phyloP scores from a whole-genome alignment of 208 protist species.

The Acanthamoeba triangularis region DNA sequence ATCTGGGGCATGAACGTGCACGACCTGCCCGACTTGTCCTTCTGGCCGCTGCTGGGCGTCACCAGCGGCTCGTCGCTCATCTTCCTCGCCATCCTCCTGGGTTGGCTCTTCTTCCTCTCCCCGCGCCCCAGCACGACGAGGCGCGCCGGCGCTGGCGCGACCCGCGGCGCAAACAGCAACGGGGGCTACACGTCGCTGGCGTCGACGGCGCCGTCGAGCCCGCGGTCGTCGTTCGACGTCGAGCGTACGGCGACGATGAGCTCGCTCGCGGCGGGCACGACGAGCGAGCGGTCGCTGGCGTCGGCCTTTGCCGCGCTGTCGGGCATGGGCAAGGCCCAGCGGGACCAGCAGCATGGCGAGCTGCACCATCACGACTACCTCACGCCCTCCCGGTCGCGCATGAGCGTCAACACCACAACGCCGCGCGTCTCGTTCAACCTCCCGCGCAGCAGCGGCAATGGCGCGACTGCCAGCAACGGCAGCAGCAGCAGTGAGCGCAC shows the following conservation, averaged over 20 bases:
- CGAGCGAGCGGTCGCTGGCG: conserved; percentile 29
- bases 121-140: background rate
- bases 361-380: background rate
- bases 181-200: conserved; percentile 44
- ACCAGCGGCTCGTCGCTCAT: conserved; percentile 39
- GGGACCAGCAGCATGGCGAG: background rate
- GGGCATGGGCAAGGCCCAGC: background rate
- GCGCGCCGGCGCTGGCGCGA: background rate
- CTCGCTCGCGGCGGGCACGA: background rate
- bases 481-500: background rate
- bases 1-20: conserved; percentile 57
- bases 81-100: conserved; percentile 16
- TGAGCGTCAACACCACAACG: background rate
- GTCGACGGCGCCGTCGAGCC: background rate
- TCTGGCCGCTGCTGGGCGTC: conserved; percentile 40
- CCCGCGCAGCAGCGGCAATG: background rate
- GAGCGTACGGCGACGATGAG: background rate
- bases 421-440: conserved; percentile 50
- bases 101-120: conserved; percentile 26
- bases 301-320: conserved; percentile 38
- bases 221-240: background rate
- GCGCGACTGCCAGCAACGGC: background rate
- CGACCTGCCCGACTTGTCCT: conserved; percentile 54
- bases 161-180: background rate
- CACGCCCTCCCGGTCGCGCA: conserved; percentile 1